Conservation (phyloP, 2,329 filamentous ascomycete genomes). For the Colletotrichum musae region DNA sequence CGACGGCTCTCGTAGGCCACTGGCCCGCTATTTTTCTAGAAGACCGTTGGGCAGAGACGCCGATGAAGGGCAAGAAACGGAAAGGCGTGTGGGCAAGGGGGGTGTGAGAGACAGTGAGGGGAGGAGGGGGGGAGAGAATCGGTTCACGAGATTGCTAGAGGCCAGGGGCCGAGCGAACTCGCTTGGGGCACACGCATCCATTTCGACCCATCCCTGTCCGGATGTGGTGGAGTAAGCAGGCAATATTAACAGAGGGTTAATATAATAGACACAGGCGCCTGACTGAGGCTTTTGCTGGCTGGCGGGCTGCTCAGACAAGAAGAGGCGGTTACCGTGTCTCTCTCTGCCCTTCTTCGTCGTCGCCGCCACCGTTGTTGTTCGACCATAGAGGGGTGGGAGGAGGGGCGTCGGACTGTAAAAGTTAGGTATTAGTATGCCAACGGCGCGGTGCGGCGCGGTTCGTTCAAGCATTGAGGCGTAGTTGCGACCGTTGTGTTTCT, state of each 20-base stretch:
- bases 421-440: slow-evolving; percentile 27
- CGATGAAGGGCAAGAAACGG: slow-evolving; percentile 54
- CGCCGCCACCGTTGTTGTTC: too few relatives aligned
- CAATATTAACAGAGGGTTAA: slow-evolving; percentile 40
- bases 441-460: slow-evolving; percentile 21
- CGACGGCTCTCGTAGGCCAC: slow-evolving; percentile 54
- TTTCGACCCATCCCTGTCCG: slow-evolving; percentile 38
- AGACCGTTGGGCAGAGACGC: slow-evolving; percentile 62
- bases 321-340: slow-evolving; percentile 22
- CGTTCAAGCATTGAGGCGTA: slow-evolving; percentile 32
- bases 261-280: slow-evolving; percentile 42
- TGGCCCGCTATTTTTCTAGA: slow-evolving; percentile 62
- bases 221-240: slow-evolving; percentile 39
- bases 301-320: slow-evolving; percentile 31
- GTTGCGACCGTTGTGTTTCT: slow-evolving; percentile 9
- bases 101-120: slow-evolving; percentile 35
- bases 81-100: slow-evolving; percentile 53
- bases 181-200: slow-evolving; percentile 48
- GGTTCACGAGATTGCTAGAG: slow-evolving; percentile 63
- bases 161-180: slow-evolving; percentile 51
- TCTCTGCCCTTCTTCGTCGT: slow-evolving; percentile 3
- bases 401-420: slow-evolving; percentile 23
- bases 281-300: slow-evolving; percentile 40
- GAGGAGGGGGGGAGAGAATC: slow-evolving; percentile 52
- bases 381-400: slow-evolving; percentile 24